A percentile compares a stretch with the other conserved stretches of the same genome.
These are phyloP conservation scores for Yamadazyma conglobata DNA, from an alignment of 1,139 yeast species.

Conservation along the genomic window DNA sequence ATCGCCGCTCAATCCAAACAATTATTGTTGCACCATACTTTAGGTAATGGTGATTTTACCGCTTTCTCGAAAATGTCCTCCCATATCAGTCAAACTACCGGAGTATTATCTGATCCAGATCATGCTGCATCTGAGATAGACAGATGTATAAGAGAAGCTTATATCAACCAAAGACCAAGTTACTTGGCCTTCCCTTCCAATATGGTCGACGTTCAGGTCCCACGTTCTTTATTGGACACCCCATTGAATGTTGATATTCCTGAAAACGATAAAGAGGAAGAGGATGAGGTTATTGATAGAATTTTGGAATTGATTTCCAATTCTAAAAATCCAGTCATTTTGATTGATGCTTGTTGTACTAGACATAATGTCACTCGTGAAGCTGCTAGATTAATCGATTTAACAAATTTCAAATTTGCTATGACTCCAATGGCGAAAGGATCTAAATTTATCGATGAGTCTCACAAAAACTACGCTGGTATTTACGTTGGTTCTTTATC, in stretches of 20 bases:
- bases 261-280: conserved; percentile 27
- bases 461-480: conserved; percentile 27
- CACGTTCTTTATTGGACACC: conserved; percentile 24
- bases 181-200: conserved; percentile 39
- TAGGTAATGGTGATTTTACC: conserved; percentile 82
- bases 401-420: conserved; percentile 29
- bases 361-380: conserved; percentile 33
- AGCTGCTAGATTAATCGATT: conserved; percentile 28
- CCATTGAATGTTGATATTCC: conserved; percentile 31
- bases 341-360: conserved; percentile 36
- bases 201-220: conserved; percentile 34
- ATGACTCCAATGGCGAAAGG: conserved; percentile 37
- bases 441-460: conserved; percentile 25
- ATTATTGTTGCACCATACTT: conserved; percentile 54
- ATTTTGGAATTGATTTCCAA: conserved; percentile 25
- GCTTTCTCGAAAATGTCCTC: conserved; percentile 67
- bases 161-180: conserved; percentile 35
- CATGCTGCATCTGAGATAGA: conserved; percentile 34
- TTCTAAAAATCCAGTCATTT: conserved; percentile 31
- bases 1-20: conserved; percentile 62
- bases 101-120: conserved; percentile 25
- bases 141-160: conserved; percentile 34
- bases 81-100: conserved; percentile 31
- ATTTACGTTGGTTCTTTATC: conserved; percentile 33
- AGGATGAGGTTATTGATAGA: conserved; percentile 29